Percentiles rank a stretch among this genome's conserved stretches.
Evolutionary conservation across 2,329 filamentous ascomycete genomes (phyloP).

Genomic region (Cladophialophora yegresii): DNA sequence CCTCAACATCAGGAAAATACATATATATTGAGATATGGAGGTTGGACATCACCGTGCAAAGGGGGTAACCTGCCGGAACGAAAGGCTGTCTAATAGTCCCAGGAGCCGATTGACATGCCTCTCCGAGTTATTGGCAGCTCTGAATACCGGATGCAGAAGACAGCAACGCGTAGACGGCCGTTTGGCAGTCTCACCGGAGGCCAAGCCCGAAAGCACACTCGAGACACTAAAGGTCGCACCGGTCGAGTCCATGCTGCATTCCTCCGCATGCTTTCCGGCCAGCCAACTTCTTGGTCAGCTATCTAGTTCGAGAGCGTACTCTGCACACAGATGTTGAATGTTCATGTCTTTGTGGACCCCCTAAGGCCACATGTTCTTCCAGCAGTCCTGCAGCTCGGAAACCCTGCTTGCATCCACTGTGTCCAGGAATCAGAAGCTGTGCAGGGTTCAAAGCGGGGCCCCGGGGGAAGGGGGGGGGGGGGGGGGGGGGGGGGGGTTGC

Average conservation of each 20-base stretch:
- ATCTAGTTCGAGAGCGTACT: neutral
- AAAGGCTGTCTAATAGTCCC: neutral
- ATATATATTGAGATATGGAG: constrained; percentile 11
- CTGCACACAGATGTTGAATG: neutral
- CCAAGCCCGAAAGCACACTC: constrained; percentile 4
- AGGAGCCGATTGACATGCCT: neutral
- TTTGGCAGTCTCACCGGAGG: neutral
- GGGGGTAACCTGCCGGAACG: neutral
- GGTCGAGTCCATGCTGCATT: neutral
- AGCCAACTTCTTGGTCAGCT: constrained; percentile 3
- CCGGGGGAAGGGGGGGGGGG: too few relatives aligned
- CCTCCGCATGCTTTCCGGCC: neutral
- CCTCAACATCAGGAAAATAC: neutral
- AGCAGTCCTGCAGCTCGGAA: neutral
- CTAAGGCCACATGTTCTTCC: neutral
- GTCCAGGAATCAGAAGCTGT: neutral
- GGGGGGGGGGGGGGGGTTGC: too few relatives aligned
- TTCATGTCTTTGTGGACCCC: neutral
- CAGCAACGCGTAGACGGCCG: neutral
- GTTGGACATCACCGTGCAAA: neutral
- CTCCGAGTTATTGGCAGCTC: neutral
- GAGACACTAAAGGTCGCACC: neutral
- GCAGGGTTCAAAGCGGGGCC: neutral
- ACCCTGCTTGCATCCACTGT: neutral
- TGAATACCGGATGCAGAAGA: neutral